Base-by-base conservation (phyloP, 2,329 filamentous ascomycete species). In the Alternaria viburni region DNA sequence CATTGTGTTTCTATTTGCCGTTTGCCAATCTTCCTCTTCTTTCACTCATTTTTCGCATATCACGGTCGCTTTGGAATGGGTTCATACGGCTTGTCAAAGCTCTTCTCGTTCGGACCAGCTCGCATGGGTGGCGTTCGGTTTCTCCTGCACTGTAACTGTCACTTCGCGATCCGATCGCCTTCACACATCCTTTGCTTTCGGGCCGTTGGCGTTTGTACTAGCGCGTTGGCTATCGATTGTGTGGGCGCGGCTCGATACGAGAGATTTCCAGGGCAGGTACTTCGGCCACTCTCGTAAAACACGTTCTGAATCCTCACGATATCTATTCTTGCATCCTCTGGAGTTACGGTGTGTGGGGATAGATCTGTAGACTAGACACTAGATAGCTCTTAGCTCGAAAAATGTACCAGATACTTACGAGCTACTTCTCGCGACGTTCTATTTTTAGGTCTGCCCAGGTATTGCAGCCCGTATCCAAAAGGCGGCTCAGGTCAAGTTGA, bases 401-500 rank as follows among this genome's bases (percentile, higher is more conserved):
- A 47, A 21, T n/a, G 51, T 60, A 56, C 57, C 30, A 46, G 50
- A 52, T 41, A 47, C 23, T 43, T 46, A 9, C 21, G 23, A 49
- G 55, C 59, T 43, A 46, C 11, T 51, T 28, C 17, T 49, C 45
- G 36, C 13, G n/a, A 44, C 11, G 23, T 26, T 57, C 64, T 67
- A 68, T 67, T 68, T 68, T 67, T 68, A 68, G 66, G 4, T 13
- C 41, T 11, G 19, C 17, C 19, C 26, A 44, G 19, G 36, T 46
- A 57, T 49, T 43, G 59, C 49, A 49, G 54, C 56, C 57, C 61
- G 66, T 61, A 55, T 59, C 15, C 49, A 51, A 19, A 19, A 13
- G 41, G 49, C 43, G 25, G 49, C 11, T 47, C 57, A 47, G 56
- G 56, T 47, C 23, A 13, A 56, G 32, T 57, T 15, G 12, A 47